A percentile compares a stretch with the other conserved stretches of the same genome.
Evolutionary conservation across 805 yeast species (phyloP).

Genomic region (Groenewaldozyma salmanticensis): DNA sequence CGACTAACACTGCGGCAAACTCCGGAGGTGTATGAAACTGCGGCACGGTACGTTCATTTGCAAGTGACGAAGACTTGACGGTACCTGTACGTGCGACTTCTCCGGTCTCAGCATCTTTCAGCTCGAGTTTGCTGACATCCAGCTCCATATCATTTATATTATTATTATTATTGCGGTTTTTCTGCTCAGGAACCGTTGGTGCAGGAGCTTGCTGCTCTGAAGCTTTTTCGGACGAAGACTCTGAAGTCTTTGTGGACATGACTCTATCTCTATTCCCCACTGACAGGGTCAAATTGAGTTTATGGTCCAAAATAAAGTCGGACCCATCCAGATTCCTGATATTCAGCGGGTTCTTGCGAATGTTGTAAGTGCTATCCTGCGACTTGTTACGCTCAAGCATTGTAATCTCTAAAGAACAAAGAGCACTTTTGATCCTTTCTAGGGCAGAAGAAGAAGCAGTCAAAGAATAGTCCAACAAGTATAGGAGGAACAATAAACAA

Average conservation of each 20-base stretch:
- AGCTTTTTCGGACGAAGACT: background rate
- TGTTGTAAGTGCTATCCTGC: constrained; percentile 17
- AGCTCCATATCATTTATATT: no score
- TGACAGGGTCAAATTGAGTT: background rate
- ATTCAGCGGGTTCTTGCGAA: constrained; percentile 27
- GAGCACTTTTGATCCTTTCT: no score
- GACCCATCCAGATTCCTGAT: constrained; percentile 26
- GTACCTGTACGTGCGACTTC: background rate
- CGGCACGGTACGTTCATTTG: background rate
- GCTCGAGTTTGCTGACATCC: background rate
- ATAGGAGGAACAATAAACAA: background rate
- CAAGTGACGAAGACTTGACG: background rate
- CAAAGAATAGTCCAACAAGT: background rate
- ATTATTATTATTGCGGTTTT: no score
- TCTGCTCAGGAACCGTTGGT: no score
- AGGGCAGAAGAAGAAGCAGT: constrained; percentile 2
- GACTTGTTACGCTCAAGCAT: constrained; percentile 20
- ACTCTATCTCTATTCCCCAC: background rate
- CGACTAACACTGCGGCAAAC: background rate
- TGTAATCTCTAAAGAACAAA: constrained; percentile 3
- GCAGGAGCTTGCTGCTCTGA: background rate
- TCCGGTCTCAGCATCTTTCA: background rate
- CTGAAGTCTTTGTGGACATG: background rate
- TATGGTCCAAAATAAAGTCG: constrained; percentile 19
- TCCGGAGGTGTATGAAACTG: background rate